These are phyloP conservation scores for Scutellaria baicalensis DNA, from an alignment of 257 asterid genomes.

Conservation along the genomic window DNA sequence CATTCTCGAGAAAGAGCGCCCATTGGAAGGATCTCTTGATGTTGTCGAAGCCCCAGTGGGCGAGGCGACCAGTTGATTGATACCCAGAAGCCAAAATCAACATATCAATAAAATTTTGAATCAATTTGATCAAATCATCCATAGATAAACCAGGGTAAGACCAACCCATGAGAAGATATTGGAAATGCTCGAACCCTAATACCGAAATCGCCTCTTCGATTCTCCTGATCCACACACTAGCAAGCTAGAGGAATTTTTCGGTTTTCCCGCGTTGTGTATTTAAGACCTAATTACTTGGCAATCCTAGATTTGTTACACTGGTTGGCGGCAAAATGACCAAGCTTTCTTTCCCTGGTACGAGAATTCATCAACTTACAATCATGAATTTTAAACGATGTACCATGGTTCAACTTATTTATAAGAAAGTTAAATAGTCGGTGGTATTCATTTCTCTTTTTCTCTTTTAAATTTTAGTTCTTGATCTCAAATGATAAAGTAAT, in stretches of 20 bases:
- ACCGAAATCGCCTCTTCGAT: background rate
- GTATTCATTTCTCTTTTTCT: no score
- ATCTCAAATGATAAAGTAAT: no score
- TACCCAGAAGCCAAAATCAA: constrained; percentile 64
- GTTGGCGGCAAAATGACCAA: no score
- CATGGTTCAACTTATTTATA: no score
- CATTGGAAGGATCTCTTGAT: constrained; percentile 53
- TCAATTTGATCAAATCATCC: constrained; percentile 43
- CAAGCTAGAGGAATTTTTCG: background rate
- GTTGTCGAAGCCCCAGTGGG: constrained; percentile 59
- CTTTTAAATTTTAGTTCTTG: no score
- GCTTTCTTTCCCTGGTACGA: no score
- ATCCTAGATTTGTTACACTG: no score
- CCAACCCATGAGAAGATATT: constrained; percentile 40
- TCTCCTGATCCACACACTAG: background rate
- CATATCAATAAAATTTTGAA: constrained; percentile 53
- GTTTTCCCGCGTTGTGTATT: constrained; percentile 20
- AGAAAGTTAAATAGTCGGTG: no score
- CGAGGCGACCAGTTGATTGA: constrained; percentile 65
- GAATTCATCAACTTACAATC: no score
- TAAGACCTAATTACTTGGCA: background rate
- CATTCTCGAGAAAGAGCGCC: constrained; percentile 63
- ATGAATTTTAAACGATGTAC: no score
- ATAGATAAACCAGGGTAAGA: constrained; percentile 38
- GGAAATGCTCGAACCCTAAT: background rate